These are phyloP conservation scores for Carex scoparia DNA, from an alignment of 176 grass and related monocot species.

Conservation along the genomic window DNA sequence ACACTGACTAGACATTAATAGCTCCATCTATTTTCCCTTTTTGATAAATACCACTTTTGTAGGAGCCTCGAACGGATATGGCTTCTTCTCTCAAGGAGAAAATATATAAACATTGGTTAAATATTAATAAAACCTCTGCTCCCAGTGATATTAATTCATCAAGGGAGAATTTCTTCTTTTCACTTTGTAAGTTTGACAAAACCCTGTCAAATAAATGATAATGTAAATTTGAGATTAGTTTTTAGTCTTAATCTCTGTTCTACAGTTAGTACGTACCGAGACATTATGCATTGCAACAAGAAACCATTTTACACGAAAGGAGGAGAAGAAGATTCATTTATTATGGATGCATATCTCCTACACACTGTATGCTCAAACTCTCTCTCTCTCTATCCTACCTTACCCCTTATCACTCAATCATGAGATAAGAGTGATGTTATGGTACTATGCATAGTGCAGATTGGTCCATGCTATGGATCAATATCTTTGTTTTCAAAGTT, in stretches of 20 bases:
- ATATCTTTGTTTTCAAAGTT: no score
- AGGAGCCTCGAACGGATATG: conserved; percentile 24
- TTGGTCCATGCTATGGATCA: no score
- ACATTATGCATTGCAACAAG: conserved; percentile 96
- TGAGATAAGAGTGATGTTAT: background rate
- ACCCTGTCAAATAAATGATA: background rate
- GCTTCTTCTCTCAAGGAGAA: conserved; percentile 36
- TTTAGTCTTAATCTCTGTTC: conserved; percentile 15
- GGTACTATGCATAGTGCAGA: no score
- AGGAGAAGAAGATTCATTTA: conserved; percentile 63
- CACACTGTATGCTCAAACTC: conserved; percentile 62
- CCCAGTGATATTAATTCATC: conserved; percentile 25
- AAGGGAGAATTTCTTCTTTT: conserved; percentile 43
- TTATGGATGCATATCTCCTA: conserved; percentile 89
- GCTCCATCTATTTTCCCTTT: background rate
- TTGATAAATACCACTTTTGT: background rate
- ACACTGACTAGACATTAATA: background rate
- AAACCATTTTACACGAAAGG: conserved; percentile 92
- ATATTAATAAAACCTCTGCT: conserved; percentile 27
- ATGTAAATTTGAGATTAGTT: background rate
- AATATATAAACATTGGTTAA: conserved; percentile 41
- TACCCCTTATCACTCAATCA: conserved; percentile 4
- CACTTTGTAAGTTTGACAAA: conserved; percentile 37
- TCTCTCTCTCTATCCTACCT: conserved; percentile 27
- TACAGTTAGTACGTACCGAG: conserved; percentile 81